Conservation (phyloP, 1,139 yeast species). For the Sugiyamaella castrensis region DNA sequence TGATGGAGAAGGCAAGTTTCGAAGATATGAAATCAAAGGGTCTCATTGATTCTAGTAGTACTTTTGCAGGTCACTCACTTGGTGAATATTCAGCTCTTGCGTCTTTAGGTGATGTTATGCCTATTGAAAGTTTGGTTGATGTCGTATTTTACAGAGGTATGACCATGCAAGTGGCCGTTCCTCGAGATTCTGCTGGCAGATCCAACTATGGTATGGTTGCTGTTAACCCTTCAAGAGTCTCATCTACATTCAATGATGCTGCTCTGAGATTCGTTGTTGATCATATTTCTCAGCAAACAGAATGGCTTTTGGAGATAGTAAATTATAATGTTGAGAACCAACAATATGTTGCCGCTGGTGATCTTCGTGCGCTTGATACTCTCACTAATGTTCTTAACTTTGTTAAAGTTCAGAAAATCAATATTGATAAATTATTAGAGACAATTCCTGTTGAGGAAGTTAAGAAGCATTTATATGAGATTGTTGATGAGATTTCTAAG, state of each 20-base stretch:
- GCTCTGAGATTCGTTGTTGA: slow-evolving; percentile 95
- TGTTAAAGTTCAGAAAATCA: slow-evolving; percentile 88
- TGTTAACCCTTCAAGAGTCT: slow-evolving; percentile 91
- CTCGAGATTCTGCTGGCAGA: slow-evolving; percentile 91
- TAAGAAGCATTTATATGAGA: slow-evolving; percentile 80
- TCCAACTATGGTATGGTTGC: slow-evolving; percentile 99
- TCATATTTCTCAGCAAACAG: slow-evolving; percentile 75
- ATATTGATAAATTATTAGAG: slow-evolving; percentile 82
- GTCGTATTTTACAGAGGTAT: slow-evolving; percentile 99
- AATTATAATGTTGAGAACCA: slow-evolving; percentile 97
- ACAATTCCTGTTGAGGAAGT: slow-evolving; percentile 83
- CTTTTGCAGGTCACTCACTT: slow-evolving; percentile 98
- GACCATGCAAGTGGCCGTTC: slow-evolving; percentile 99
- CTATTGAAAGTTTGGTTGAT: slow-evolving; percentile 95
- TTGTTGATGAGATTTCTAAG: slow-evolving; percentile 78
- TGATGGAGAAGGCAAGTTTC: slow-evolving; percentile 98
- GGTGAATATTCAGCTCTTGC: slow-evolving; percentile 99
- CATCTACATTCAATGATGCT: slow-evolving; percentile 83
- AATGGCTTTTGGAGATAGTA: slow-evolving; percentile 96
- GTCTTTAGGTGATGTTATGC: slow-evolving; percentile 97
- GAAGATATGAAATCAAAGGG: slow-evolving; percentile 98
- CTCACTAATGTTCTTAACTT: slow-evolving; percentile 90
- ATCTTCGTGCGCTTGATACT: slow-evolving; percentile 89
- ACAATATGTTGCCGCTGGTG: slow-evolving; percentile 99
- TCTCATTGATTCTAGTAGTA: slow-evolving; percentile 85